Evolutionary conservation across 352 stramenopile genomes (phyloP).

Genomic region (Phytophthora colocasiae): DNA sequence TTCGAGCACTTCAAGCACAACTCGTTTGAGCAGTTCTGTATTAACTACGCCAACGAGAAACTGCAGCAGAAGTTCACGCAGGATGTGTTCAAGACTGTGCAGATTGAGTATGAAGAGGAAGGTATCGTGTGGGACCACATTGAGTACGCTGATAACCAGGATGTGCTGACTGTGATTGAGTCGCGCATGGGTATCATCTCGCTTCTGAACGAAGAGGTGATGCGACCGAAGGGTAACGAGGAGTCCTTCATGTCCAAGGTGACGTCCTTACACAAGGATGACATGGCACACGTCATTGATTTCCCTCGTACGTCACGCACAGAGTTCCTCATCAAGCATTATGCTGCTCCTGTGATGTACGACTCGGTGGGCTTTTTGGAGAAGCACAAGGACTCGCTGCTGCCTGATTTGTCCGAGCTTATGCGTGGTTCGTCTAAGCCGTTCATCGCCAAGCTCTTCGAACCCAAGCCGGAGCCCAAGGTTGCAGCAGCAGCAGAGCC

Average conservation of each 20-base stretch:
- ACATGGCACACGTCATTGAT: conserved; percentile 86
- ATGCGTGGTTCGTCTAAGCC: conserved; percentile 80
- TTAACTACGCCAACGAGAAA: conserved; percentile 94
- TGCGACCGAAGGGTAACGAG: conserved; percentile 88
- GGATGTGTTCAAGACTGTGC: conserved; percentile 91
- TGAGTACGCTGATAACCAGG: conserved; percentile 92
- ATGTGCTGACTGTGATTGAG: conserved; percentile 89
- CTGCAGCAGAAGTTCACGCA: conserved; percentile 94
- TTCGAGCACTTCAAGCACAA: conserved; percentile 99
- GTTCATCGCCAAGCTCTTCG: conserved; percentile 80
- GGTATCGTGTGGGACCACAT: conserved; percentile 93
- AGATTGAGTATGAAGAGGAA: conserved; percentile 97
- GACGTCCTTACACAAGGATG: conserved; percentile 83
- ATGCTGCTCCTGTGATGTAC: conserved; percentile 95
- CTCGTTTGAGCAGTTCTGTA: conserved; percentile 95
- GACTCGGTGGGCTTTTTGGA: conserved; percentile 94
- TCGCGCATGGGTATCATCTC: conserved; percentile 91
- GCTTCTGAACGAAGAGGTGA: conserved; percentile 91
- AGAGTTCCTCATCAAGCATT: conserved; percentile 96
- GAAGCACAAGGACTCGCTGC: conserved; percentile 96
- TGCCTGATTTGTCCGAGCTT: conserved; percentile 93
- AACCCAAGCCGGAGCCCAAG: conserved; percentile 63
- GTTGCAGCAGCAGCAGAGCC: conserved; percentile 39
- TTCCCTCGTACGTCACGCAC: conserved; percentile 86
- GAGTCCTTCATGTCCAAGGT: conserved; percentile 89